Conservation (phyloP, 2,329 filamentous ascomycete genomes). For the Elsinoe ampelina region DNA sequence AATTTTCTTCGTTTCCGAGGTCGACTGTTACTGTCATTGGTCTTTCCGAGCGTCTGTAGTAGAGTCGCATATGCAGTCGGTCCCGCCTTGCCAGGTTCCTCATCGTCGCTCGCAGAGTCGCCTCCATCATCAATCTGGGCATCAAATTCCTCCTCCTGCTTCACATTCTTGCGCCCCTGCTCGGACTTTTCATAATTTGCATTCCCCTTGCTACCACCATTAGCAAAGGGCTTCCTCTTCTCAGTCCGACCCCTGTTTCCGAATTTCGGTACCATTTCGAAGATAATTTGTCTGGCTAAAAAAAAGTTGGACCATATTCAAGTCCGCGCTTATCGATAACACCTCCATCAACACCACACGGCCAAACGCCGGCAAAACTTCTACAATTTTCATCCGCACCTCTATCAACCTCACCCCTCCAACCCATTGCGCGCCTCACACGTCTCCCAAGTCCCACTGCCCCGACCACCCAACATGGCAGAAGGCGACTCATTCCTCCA, state of each 20-base stretch:
- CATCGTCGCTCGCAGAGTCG: neutral
- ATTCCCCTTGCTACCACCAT: neutral
- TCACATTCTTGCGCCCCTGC: neutral
- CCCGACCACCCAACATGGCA: slow-evolving; percentile 57
- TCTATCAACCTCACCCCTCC: slow-evolving; percentile 13
- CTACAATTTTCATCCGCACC: slow-evolving; percentile 14
- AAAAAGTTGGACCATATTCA: neutral
- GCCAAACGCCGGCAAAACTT: slow-evolving; percentile 9
- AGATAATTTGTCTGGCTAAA: neutral
- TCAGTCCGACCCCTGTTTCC: slow-evolving; percentile 9
- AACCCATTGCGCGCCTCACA: slow-evolving; percentile 7
- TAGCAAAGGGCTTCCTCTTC: slow-evolving; percentile 2
- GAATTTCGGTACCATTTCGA: slow-evolving; percentile 1
- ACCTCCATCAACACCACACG: neutral
- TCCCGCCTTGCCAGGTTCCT: neutral
- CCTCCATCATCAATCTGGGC: neutral
- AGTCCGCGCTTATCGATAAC: slow-evolving; percentile 6
- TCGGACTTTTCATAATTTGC: neutral
- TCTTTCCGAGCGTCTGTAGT: neutral
- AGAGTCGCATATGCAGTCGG: slow-evolving; percentile 4
- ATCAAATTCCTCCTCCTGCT: slow-evolving; percentile 4
- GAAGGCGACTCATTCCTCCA: slow-evolving; percentile 82
- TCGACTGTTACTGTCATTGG: neutral
- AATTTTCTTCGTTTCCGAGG: slow-evolving; percentile 8
- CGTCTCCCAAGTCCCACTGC: slow-evolving; percentile 1